Base-by-base conservation (phyloP, 2,329 filamentous ascomycete species). In the Bertia moriformis region DNA sequence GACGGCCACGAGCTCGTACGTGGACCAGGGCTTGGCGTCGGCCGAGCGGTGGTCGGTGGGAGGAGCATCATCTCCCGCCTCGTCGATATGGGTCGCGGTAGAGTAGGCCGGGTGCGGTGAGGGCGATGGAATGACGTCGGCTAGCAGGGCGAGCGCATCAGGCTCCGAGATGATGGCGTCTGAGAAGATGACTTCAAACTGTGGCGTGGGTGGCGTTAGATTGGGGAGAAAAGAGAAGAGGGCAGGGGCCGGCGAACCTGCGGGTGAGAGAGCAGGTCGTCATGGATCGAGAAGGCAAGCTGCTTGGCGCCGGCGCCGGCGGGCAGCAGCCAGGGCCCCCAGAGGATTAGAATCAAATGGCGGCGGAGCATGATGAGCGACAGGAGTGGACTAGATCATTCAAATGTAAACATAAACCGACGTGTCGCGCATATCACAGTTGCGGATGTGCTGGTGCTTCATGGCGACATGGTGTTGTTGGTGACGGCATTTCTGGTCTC, bases 191-290 rank as follows among this genome's bases (percentile, higher is more conserved):
- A 95, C 69, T 52, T 91, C 81, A 53, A 83, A 95, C 80, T 95
- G 54, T n/a, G n/a, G n/a, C 5, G 14, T 3, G 14, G 20, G 24
- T 14, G 22, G 22, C 13, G 10, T 35, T 19, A 12, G 14, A 7
- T 12, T n/a, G n/a, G n/a, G n/a, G n/a, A n/a, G 14, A 14, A 37
- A 29, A 39, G n/a, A 19, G 18, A 18, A 20, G 12, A 22, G 19
- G 17, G 7, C 30, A 19, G 38, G 13, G 38, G 30, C 17, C 33
- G 38, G 51, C 65, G 45, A 66, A 89, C 84, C 70, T 91, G 85
- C 10, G 88, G 88, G 59, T 82, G 86, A 14, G 86, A 86, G 41
- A 93, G 69, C 39, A 94, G 59, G 55, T 95, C 88, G 53, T 93
- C 85, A 51, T 91, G 78, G 41, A 93, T 83, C 61, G 80, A 93